phyloP scores from a whole-genome alignment of 768 basidiomycete species.

The Tricholoma saponaceum region DNA sequence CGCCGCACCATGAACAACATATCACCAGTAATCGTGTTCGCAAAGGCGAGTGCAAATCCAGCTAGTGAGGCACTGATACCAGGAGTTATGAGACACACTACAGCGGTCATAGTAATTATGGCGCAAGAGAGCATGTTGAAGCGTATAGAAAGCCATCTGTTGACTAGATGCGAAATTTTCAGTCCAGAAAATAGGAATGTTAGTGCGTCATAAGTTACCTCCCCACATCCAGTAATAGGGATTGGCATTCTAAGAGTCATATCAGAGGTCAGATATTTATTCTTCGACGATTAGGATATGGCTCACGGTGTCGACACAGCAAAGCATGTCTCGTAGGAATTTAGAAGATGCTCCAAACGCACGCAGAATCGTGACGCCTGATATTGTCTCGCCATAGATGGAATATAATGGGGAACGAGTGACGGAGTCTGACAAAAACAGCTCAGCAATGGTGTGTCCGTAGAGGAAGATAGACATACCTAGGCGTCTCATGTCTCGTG shows the following conservation, averaged over 20 bases:
- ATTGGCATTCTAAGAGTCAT: constrained; percentile 41
- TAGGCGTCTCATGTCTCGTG: constrained; percentile 78
- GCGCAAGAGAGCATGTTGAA: constrained; percentile 81
- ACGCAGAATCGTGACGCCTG: constrained; percentile 50
- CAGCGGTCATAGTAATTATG: constrained; percentile 69
- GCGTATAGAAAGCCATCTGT: constrained; percentile 86
- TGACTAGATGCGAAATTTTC: constrained; percentile 44
- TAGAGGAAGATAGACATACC: constrained; percentile 34
- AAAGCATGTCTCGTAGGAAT: constrained; percentile 80
- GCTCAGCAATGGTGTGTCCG: background rate
- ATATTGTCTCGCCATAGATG: constrained; percentile 42
- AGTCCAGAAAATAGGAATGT: background rate
- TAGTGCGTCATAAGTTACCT: constrained; percentile 37
- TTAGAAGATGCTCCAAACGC: constrained; percentile 89
- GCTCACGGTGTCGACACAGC: constrained; percentile 75
- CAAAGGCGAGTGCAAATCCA: constrained; percentile 85
- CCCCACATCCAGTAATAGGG: constrained; percentile 93
- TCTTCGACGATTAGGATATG: background rate
- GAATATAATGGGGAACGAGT: constrained; percentile 38
- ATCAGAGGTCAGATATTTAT: background rate
- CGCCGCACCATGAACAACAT: constrained; percentile 68
- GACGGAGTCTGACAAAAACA: constrained; percentile 24
- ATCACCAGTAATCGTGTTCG: constrained; percentile 69
- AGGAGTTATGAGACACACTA: constrained; percentile 63
- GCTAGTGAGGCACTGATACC: constrained; percentile 76